These are phyloP conservation scores for Microascus cirrosus DNA, from an alignment of 2,329 filamentous ascomycete genomes.

Conservation along the genomic window DNA sequence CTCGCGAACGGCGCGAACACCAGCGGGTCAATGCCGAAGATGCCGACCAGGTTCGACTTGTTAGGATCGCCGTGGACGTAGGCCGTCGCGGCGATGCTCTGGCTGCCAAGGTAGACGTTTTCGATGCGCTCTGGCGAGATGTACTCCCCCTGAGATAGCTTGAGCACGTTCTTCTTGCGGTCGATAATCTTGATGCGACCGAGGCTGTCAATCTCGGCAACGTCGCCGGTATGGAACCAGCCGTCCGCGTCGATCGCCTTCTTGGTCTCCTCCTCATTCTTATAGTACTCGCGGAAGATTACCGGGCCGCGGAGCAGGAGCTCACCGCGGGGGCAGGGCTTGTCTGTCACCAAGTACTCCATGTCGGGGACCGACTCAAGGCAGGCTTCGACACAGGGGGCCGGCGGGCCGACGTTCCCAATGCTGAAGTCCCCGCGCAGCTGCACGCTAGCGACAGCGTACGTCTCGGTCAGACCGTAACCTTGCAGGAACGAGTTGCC, in stretches of 20 bases:
- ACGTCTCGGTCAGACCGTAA: constrained; percentile 90
- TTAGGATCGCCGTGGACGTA: constrained; percentile 86
- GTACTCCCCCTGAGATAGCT: constrained; percentile 95
- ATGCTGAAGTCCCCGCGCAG: constrained; percentile 56
- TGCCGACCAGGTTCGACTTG: constrained; percentile 69
- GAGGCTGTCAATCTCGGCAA: constrained; percentile 71
- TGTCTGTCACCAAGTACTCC: constrained; percentile 82
- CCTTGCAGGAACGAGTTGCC: constrained; percentile 73
- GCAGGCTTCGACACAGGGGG: constrained; percentile 61
- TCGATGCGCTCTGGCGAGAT: constrained; percentile 95
- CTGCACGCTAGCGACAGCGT: constrained; percentile 67
- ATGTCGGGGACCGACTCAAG: constrained; percentile 84
- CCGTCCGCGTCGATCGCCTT: constrained; percentile 78
- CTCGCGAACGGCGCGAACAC: constrained; percentile 71
- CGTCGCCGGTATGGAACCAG: constrained; percentile 96
- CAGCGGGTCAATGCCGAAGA: constrained; percentile 82
- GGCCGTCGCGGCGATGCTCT: constrained; percentile 64
- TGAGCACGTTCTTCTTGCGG: constrained; percentile 97
- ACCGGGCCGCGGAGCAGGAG: constrained; percentile 71
- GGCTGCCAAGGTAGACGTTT: constrained; percentile 81
- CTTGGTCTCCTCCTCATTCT: constrained; percentile 76
- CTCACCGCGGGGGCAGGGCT: constrained; percentile 83
- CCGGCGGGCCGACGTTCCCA: constrained; percentile 72
- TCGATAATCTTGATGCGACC: constrained; percentile 91
- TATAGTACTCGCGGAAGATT: constrained; percentile 80